Evolutionary conservation across 139 green algal genomes (phyloP).

Genomic region (Closterium sp.): DNA sequence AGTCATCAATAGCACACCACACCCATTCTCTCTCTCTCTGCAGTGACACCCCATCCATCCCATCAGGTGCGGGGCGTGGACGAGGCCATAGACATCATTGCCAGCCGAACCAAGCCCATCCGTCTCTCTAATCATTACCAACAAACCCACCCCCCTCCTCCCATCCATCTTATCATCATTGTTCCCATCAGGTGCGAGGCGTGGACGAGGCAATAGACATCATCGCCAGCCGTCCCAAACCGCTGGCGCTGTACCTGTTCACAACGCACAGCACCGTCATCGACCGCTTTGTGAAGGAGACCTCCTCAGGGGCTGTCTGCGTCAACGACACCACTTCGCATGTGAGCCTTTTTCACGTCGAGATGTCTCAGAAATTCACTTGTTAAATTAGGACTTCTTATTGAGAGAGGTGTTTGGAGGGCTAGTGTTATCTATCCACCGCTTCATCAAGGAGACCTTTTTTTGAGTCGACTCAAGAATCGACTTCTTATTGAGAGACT

Average conservation of each 20-base stretch:
- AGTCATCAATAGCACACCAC: neutral
- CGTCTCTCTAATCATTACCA: neutral
- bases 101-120: neutral
- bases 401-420: no score
- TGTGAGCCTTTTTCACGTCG: neutral
- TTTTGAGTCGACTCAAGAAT: no score
- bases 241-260: slow-evolving; percentile 55
- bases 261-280: neutral
- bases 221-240: slow-evolving; percentile 40
- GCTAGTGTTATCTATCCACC: no score
- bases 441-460: no score
- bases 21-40: no score
- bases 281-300: slow-evolving; percentile 45
- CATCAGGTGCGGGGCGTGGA: no score
- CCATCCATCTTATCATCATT: no score
- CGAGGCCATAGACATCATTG: no score
- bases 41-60: no score
- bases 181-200: slow-evolving; percentile 24
- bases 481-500: no score
- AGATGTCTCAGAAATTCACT: no score
- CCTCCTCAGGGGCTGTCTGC: slow-evolving; percentile 43
- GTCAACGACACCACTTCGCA: slow-evolving; percentile 47
- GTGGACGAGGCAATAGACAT: slow-evolving; percentile 49
- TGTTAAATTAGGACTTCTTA: no score
- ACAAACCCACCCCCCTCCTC: neutral